A percentile compares a stretch with the other conserved stretches of the same genome.
These are phyloP conservation scores for Ophiocordyceps australis DNA, from an alignment of 2,329 filamentous ascomycete species.

Conservation along the genomic window DNA sequence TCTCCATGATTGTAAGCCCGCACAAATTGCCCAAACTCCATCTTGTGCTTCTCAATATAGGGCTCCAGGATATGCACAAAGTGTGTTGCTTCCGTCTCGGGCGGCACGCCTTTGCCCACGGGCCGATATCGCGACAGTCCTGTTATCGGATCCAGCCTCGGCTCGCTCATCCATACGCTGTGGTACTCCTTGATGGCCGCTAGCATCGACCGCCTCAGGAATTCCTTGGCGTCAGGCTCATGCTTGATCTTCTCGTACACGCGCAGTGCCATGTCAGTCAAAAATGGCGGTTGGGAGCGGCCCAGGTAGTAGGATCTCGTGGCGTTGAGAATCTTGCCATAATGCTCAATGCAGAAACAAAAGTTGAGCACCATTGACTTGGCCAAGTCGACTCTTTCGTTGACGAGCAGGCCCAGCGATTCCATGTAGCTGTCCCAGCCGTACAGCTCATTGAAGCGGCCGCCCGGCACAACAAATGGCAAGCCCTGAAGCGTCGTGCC, in stretches of 20 bases:
- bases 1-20: conserved; percentile 66
- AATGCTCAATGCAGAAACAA: conserved; percentile 95
- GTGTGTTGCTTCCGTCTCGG: conserved; percentile 77
- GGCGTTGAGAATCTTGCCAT: conserved; percentile 95
- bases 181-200: conserved; percentile 96
- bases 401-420: conserved; percentile 72
- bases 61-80: conserved; percentile 71
- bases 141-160: conserved; percentile 58
- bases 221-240: conserved; percentile 62
- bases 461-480: conserved; percentile 93
- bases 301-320: conserved; percentile 91
- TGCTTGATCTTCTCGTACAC: conserved; percentile 89
- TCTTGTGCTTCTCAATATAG: conserved; percentile 66
- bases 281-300: conserved; percentile 86
- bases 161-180: conserved; percentile 67
- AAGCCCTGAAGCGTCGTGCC: conserved; percentile 52
- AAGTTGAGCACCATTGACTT: conserved; percentile 95
- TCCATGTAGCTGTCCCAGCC: conserved; percentile 99
- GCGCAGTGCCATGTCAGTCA: conserved; percentile 91
- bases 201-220: conserved; percentile 61
- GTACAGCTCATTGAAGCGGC: conserved; percentile 95
- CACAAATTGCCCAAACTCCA: conserved; percentile 74
- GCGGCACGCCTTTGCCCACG: conserved; percentile 68
- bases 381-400: conserved; percentile 70
- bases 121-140: conserved; percentile 76